These are phyloP conservation scores for Fusarium sp. DNA, from an alignment of 2,329 filamentous ascomycete genomes.

Conservation along the genomic window DNA sequence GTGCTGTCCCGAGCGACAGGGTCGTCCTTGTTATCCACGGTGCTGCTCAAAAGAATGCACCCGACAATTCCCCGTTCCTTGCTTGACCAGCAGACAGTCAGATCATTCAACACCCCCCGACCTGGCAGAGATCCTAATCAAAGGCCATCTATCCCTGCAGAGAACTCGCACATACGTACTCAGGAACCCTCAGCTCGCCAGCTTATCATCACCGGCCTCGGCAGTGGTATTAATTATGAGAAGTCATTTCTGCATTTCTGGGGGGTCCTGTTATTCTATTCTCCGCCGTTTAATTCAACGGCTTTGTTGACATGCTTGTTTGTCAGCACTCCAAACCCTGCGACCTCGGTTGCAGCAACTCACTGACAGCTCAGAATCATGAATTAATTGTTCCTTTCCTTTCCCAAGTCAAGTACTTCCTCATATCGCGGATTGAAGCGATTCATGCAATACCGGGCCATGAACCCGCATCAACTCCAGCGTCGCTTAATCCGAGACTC, in stretches of 20 bases:
- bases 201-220: constrained; percentile 2
- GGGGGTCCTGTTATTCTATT: not conserved
- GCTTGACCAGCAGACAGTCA: constrained; percentile 24
- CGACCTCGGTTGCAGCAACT: constrained; percentile 19
- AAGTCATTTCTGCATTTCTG: constrained; percentile 27
- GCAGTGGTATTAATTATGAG: constrained; percentile 15
- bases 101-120: constrained; percentile 27
- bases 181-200: constrained; percentile 8
- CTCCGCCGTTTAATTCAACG: constrained; percentile 6
- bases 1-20: constrained; percentile 30
- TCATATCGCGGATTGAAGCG: not conserved
- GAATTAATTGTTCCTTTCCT: not conserved
- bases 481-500: constrained; percentile 7
- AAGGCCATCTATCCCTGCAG: constrained; percentile 18
- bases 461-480: constrained; percentile 2
- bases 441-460: not conserved
- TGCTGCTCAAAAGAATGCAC: constrained; percentile 22
- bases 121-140: constrained; percentile 21
- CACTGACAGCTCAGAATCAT: constrained; percentile 10
- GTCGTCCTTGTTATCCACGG: constrained; percentile 11
- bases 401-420: not conserved
- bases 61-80: constrained; percentile 28
- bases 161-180: not conserved
- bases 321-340: constrained; percentile 8
- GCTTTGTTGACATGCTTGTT: constrained; percentile 3